Base-by-base conservation (phyloP, 129 eudicot genomes). In the Centella asiatica region DNA sequence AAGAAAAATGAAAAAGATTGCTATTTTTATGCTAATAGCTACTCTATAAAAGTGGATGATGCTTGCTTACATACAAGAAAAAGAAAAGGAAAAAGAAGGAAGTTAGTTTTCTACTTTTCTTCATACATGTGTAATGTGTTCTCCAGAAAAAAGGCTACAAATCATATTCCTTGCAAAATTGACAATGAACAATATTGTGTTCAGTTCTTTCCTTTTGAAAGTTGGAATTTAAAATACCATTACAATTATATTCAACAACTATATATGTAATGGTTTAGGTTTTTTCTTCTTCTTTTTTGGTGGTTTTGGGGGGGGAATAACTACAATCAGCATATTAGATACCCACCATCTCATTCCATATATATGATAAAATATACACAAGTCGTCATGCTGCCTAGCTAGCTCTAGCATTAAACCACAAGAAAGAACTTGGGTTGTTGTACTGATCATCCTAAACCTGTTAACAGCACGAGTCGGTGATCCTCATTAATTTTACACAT, bases 101-200 rank as follows among this genome's bases (percentile, higher is more conserved):
- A 57, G 17, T 57, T 32, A 26, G 32, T 57, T 57, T 14, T 27
- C 10, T 27, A 37, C 47, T 14, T n/a, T n/a, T n/a, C n/a, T n/a
- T n/a, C n/a, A n/a, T n/a, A n/a, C n/a, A n/a, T n/a, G n/a, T n/a
- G n/a, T n/a, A n/a, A n/a, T n/a, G n/a, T n/a, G n/a, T n/a, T n/a
- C n/a, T n/a, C n/a, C n/a, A n/a, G n/a, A n/a, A n/a, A 24, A n/a
- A 37, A 3, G 22, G 44, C 44, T n/a, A 26, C 24, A 6, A 17
- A 26, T 48, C 56, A 49, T n/a, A 56, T 69, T 62, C 80, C 68
- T 77, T 49, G 45, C 64, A 60, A 45, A 65, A 69, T 58, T 20
- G 31, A 27, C 53, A 27, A 31, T 45, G 48, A 23, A 20, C 44
- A 58, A 47, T n/a, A n/a, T n/a, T n/a, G n/a, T n/a, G n/a, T n/a